Conservation (phyloP, 2,329 filamentous ascomycete species). For the Xylaria sp. region DNA sequence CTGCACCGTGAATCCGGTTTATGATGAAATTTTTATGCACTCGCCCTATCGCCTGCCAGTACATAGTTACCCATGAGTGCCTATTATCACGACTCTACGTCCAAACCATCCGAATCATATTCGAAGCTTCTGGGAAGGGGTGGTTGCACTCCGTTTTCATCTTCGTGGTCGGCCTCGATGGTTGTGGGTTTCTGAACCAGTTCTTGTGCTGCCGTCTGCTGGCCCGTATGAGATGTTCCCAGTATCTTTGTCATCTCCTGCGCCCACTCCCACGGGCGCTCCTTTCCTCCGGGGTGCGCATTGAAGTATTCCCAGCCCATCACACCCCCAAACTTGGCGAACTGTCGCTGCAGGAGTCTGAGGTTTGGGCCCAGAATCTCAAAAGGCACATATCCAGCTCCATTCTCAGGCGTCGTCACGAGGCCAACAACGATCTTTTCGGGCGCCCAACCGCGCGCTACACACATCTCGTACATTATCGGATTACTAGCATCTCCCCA, state of each 20-base stretch:
- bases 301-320: conserved; percentile 93
- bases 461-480: conserved; percentile 52
- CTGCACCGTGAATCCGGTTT: background rate
- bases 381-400: conserved; percentile 67
- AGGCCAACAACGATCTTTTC: conserved; percentile 75
- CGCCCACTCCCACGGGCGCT: conserved; percentile 75
- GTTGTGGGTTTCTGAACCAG: background rate
- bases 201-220: background rate
- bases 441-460: conserved; percentile 66
- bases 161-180: conserved; percentile 32
- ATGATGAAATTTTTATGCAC: background rate
- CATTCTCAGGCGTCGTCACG: conserved; percentile 75
- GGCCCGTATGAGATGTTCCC: conserved; percentile 21
- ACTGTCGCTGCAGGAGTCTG: conserved; percentile 59
- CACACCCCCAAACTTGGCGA: conserved; percentile 74
- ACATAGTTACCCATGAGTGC: background rate
- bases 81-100: conserved; percentile 29
- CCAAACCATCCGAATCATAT: conserved; percentile 38
- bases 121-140: conserved; percentile 34
- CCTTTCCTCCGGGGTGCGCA: conserved; percentile 62
- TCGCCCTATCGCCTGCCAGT: background rate
- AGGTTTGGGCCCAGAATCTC: conserved; percentile 63
- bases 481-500: conserved; percentile 71
- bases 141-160: conserved; percentile 16
- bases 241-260: conserved; percentile 60